Conservation (phyloP, 345 rosid genomes). For the Moricandia arvensis region DNA sequence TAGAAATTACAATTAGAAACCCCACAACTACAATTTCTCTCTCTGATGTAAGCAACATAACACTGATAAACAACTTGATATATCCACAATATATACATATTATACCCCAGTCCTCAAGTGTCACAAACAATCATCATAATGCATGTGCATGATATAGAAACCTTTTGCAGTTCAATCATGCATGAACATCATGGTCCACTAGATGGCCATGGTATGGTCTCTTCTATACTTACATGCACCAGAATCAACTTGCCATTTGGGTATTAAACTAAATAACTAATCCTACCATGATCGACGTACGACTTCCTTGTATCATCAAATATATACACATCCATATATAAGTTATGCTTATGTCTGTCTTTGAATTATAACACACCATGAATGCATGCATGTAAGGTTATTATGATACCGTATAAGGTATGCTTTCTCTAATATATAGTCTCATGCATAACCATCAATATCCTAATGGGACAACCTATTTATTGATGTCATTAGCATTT, state of each 20-base stretch:
- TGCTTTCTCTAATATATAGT: neutral
- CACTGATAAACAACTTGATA: slow-evolving; percentile 36
- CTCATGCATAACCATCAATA: neutral
- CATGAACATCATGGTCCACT: slow-evolving; percentile 19
- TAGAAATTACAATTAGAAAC: slow-evolving; percentile 39
- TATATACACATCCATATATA: neutral
- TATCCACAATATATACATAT: slow-evolving; percentile 46
- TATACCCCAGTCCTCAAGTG: slow-evolving; percentile 9
- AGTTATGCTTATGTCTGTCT: neutral
- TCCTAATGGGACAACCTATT: neutral
- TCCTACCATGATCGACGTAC: neutral
- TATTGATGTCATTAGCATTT: neutral
- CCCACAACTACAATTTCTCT: slow-evolving; percentile 45
- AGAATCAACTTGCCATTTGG: neutral
- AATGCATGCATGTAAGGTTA: neutral
- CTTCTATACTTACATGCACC: neutral
- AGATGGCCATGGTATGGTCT: slow-evolving; percentile 31
- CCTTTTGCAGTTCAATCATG: neutral
- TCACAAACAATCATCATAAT: slow-evolving; percentile 14
- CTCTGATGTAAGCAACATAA: slow-evolving; percentile 53
- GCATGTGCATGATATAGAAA: slow-evolving; percentile 12
- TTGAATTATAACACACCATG: neutral
- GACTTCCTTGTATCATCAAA: slow-evolving; percentile 15
- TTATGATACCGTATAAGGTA: neutral
- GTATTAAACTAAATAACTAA: neutral